A percentile compares a stretch with the other conserved stretches of the same genome.
Conservation (phyloP, 2,329 filamentous ascomycete genomes). For the Lithohypha guttulata region DNA sequence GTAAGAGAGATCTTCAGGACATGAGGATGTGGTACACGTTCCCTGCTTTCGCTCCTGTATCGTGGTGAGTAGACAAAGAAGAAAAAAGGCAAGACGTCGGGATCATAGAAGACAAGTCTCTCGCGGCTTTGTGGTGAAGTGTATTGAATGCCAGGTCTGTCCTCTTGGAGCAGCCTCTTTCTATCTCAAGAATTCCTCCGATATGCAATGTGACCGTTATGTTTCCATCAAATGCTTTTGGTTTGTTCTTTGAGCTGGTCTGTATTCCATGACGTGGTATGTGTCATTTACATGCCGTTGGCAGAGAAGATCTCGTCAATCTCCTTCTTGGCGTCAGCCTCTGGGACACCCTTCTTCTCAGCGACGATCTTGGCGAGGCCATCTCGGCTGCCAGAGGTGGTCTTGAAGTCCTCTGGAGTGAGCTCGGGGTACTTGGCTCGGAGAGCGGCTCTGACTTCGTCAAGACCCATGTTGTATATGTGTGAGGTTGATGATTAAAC, state of each 20-base stretch:
- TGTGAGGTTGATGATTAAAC: neutral
- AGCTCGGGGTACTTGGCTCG: conserved; percentile 9
- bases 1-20: too few species aligned
- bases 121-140: too few species aligned
- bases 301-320: conserved; percentile 8
- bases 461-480: conserved; percentile 8
- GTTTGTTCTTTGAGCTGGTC: too few species aligned
- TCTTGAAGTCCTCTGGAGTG: conserved; percentile 8
- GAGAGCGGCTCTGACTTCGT: conserved; percentile 10
- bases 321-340: conserved; percentile 7
- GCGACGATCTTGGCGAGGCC: conserved; percentile 3
- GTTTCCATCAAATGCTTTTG: conserved; percentile 5
- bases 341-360: conserved; percentile 6
- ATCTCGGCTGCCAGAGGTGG: conserved; percentile 4
- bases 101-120: too few species aligned
- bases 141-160: neutral
- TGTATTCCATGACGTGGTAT: too few species aligned
- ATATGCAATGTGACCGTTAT: neutral
- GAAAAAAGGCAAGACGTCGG: too few species aligned
- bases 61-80: too few species aligned
- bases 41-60: too few species aligned
- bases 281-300: conserved; percentile 7
- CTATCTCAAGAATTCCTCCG: conserved; percentile 4
- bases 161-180: neutral
- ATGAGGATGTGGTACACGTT: too few species aligned